phyloP scores from a whole-genome alignment of 345 rosid genomes.

The Aethionema arabicum region DNA sequence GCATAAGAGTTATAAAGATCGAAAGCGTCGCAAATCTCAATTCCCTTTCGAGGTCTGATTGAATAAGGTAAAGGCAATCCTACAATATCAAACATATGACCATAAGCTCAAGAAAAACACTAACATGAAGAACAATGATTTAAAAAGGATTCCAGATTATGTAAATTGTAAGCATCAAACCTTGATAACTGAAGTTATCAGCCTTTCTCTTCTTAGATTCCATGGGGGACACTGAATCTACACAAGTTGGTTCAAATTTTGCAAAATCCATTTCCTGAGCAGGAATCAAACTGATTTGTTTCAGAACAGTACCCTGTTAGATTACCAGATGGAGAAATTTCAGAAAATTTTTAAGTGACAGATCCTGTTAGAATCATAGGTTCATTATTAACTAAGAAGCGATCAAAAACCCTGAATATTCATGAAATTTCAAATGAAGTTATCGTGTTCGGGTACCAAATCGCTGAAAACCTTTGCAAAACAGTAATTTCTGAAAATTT shows the following conservation, averaged over 20 bases:
- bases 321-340: constrained; percentile 3
- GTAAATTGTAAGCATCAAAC: not conserved
- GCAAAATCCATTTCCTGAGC: constrained; percentile 19
- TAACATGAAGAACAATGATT: not conserved
- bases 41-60: constrained; percentile 22
- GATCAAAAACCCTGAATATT: constrained; percentile 1
- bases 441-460: constrained; percentile 10
- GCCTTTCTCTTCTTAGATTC: constrained; percentile 22
- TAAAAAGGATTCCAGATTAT: not conserved
- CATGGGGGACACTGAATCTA: not conserved
- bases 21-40: not conserved
- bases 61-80: constrained; percentile 33
- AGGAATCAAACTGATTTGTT: constrained; percentile 6
- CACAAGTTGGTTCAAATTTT: not conserved
- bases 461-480: not conserved
- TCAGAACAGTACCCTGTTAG: not conserved
- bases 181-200: constrained; percentile 1
- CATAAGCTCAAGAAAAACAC: not conserved
- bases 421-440: not conserved
- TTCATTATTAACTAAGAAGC: not conserved
- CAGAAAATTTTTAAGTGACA: not conserved
- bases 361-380: not conserved
- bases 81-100: constrained; percentile 10
- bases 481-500: not conserved
- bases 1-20: constrained; percentile 11